These are phyloP conservation scores for Saccharomycopsis fodiens DNA, from an alignment of 805 yeast genomes.

Conservation along the genomic window DNA sequence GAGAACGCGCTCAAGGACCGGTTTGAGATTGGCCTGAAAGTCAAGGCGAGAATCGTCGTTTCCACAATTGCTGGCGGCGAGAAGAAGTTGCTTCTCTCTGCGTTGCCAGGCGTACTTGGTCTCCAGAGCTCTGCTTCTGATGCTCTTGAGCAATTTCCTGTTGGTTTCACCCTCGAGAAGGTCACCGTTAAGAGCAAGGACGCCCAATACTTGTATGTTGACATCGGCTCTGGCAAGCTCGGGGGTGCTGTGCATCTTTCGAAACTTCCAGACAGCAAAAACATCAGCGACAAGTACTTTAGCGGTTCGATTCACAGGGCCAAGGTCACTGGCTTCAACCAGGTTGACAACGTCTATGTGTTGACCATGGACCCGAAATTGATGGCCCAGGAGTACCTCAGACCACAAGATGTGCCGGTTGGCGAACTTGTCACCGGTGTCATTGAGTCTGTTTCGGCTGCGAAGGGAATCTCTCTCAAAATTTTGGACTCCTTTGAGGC, in stretches of 20 bases:
- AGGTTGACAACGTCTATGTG: conserved; percentile 56
- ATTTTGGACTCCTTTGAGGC: conserved; percentile 62
- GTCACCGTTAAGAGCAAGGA: conserved; percentile 58
- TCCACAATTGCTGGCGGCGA: conserved; percentile 42
- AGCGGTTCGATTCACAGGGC: conserved; percentile 66
- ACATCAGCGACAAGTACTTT: conserved; percentile 38
- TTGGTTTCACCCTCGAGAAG: conserved; percentile 61
- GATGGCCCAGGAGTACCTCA: conserved; percentile 57
- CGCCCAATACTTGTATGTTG: conserved; percentile 46
- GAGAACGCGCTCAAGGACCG: conserved; percentile 48
- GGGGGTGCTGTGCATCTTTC: conserved; percentile 78
- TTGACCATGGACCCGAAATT: conserved; percentile 63
- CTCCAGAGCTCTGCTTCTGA: conserved; percentile 23
- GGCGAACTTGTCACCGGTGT: conserved; percentile 62
- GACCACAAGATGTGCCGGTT: conserved; percentile 62
- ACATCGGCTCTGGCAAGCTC: conserved; percentile 42
- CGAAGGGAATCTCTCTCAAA: conserved; percentile 61
- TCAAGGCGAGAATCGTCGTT: conserved; percentile 67
- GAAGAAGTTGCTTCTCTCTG: conserved; percentile 58
- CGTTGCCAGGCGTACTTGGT: conserved; percentile 41
- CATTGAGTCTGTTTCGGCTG: conserved; percentile 44
- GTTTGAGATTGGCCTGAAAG: conserved; percentile 57
- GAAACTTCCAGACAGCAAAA: conserved; percentile 39
- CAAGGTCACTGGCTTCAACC: conserved; percentile 65
- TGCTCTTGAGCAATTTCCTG: conserved; percentile 60